Conservation (phyloP, 1,139 yeast species). For the Arxiozyma telluris region DNA sequence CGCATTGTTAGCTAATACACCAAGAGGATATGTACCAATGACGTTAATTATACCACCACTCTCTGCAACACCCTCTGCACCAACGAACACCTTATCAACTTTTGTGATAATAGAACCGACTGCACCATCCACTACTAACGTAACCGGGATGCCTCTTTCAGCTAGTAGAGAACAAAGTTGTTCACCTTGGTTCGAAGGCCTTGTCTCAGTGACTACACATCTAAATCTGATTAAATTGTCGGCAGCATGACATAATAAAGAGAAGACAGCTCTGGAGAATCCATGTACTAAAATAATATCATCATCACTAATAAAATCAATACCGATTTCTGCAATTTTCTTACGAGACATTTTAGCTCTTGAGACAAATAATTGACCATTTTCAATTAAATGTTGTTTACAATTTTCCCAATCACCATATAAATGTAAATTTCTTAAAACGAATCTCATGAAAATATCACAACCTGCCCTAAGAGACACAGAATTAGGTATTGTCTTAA, state of each 20-base stretch:
- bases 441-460: constrained; percentile 91
- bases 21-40: constrained; percentile 91
- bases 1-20: constrained; percentile 83
- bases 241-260: constrained; percentile 68
- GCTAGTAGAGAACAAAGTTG: constrained; percentile 63
- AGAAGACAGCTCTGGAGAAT: constrained; percentile 80
- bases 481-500: constrained; percentile 76
- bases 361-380: constrained; percentile 84
- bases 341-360: constrained; percentile 87
- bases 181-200: constrained; percentile 77
- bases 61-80: constrained; percentile 99
- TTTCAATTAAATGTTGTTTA: constrained; percentile 76
- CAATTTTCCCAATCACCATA: constrained; percentile 97
- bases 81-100: constrained; percentile 88
- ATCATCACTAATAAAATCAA: constrained; percentile 86
- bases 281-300: constrained; percentile 88
- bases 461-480: constrained; percentile 95
- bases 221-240: constrained; percentile 69
- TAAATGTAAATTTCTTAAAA: constrained; percentile 75
- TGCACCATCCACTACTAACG: constrained; percentile 83
- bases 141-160: constrained; percentile 80
- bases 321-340: constrained; percentile 80
- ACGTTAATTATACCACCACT: constrained; percentile 97
- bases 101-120: constrained; percentile 89
- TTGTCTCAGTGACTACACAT: constrained; percentile 86